Conservation (phyloP, 1,284 basidiomycete species). For the Neonothopanus nambi region DNA sequence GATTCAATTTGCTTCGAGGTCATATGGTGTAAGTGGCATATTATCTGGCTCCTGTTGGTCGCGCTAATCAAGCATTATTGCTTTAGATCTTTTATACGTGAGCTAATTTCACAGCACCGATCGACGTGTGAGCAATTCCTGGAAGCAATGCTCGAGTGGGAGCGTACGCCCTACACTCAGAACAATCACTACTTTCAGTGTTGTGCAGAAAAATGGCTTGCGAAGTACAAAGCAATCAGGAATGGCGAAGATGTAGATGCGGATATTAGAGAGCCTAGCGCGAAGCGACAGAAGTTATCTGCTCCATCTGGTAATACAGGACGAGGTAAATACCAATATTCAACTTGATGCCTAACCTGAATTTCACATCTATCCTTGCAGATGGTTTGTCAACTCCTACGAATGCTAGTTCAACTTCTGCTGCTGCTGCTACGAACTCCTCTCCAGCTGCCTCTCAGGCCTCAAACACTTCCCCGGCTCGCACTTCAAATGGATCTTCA, state of each 20-base stretch:
- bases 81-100: conserved; percentile 23
- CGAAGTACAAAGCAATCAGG: conserved; percentile 32
- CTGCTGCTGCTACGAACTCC: background rate
- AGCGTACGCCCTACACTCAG: conserved; percentile 37
- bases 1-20: background rate
- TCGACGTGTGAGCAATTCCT: conserved; percentile 19
- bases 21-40: background rate
- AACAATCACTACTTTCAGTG: conserved; percentile 36
- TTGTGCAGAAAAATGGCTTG: conserved; percentile 33
- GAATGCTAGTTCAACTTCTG: no score
- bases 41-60: background rate
- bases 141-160: conserved; percentile 32
- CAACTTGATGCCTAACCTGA: no score
- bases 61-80: background rate
- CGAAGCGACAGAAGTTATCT: no score
- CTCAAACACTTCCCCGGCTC: background rate
- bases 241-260: no score
- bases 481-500: background rate
- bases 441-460: background rate
- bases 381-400: no score
- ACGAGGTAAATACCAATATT: no score
- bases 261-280: no score
- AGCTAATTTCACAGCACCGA: conserved; percentile 25
- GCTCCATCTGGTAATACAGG: no score
- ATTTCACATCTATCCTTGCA: no score